A percentile compares a stretch with the other conserved stretches of the same genome.
Evolutionary conservation across 2,329 filamentous ascomycete species (phyloP).

Genomic region (Aaosphaeria arxii): DNA sequence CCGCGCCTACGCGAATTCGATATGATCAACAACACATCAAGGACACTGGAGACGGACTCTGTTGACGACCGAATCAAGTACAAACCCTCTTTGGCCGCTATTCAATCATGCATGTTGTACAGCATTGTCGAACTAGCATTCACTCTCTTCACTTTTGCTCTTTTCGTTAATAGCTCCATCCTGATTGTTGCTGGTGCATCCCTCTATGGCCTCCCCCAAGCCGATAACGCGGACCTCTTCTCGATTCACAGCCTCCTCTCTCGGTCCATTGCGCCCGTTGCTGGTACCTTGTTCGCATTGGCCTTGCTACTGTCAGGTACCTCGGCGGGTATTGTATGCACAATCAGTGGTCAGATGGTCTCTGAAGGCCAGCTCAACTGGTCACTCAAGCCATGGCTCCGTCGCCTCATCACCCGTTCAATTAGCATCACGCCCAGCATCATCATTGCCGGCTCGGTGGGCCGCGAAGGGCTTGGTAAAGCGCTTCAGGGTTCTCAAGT

Average conservation of each 20-base stretch:
- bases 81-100: slow-evolving; percentile 68
- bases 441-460: slow-evolving; percentile 77
- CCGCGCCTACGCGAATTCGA: slow-evolving; percentile 43
- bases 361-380: slow-evolving; percentile 78
- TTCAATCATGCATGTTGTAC: slow-evolving; percentile 70
- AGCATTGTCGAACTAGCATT: slow-evolving; percentile 68
- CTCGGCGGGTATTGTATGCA: slow-evolving; percentile 82
- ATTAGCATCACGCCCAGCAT: slow-evolving; percentile 82
- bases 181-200: slow-evolving; percentile 78
- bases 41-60: slow-evolving; percentile 15
- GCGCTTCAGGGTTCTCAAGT: slow-evolving; percentile 78
- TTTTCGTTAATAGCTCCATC: slow-evolving; percentile 82
- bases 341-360: slow-evolving; percentile 87
- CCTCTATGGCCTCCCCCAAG: slow-evolving; percentile 59
- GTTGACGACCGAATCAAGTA: slow-evolving; percentile 53
- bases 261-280: slow-evolving; percentile 65
- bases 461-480: slow-evolving; percentile 64
- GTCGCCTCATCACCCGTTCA: slow-evolving; percentile 71
- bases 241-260: slow-evolving; percentile 74
- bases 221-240: slow-evolving; percentile 73
- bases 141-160: slow-evolving; percentile 76
- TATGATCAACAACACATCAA: slow-evolving; percentile 7
- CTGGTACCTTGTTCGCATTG: slow-evolving; percentile 80
- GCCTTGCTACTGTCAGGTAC: slow-evolving; percentile 77
- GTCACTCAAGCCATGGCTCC: slow-evolving; percentile 72